Evolutionary conservation across 768 basidiomycete species (phyloP), one percentile per base, ranked within the genome.

Genomic region (Tremella mesenterica): DNA sequence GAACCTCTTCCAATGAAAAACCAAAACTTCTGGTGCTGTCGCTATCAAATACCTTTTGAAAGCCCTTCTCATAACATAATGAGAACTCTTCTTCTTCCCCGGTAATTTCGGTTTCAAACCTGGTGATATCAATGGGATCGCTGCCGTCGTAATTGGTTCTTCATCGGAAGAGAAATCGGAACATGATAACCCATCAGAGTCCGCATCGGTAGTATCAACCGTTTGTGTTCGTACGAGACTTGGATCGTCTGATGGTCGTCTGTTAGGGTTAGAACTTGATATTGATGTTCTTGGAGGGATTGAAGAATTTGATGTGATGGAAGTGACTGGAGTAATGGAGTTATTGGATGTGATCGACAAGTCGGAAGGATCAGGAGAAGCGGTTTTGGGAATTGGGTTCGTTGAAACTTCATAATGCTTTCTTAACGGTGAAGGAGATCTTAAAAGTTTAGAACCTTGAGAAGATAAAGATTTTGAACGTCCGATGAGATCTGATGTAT

Each of bases 11-110:
- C 95, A 79, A 63, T 96, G 92, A 54, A 96, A 81, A 47, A 92
- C 86, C 52, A 96, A 81, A 28, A 95, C 80, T 0, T 90, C 88
- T 0, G 92, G 92, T 13, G 74, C 69, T 34, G 72, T 67, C 14
- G 84, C 81, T 70, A 97, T 86, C 54, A 97, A 83, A 73, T 95
- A 97, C 12, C 92, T 86, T 74, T 97, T 97, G 76, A 88, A 90
- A 3, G 89, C 88, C 1, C 86, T 79, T 1, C 88, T 82, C 74
- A 86, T 79, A 44, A 93, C 78, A 46, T 83, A 83, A 29, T 86
- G 86, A 54, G 77, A 18, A 74, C 73, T 30, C 72, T 74, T 71
- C n/a, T 58, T 64, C 4, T 61, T 57, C 4, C 50, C 38, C 4
- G 63, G 59, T 48, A 61, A 63, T 21, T 46, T 52, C 13, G 70